Conservation (phyloP, 2,329 filamentous ascomycete species). For the Exophiala xenobiotica region DNA sequence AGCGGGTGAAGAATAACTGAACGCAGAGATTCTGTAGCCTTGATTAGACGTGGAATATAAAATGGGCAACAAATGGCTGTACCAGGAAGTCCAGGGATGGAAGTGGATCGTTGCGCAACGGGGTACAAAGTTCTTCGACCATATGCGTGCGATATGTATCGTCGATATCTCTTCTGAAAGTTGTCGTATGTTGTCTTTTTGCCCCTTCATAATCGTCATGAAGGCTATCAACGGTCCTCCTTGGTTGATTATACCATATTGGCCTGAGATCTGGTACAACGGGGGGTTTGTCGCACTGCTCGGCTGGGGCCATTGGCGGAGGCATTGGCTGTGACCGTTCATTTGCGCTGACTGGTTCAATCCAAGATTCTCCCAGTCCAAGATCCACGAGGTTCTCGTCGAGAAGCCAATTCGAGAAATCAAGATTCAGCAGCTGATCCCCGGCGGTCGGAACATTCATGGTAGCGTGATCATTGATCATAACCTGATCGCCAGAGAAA, state of each 20-base stretch:
- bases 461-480: not conserved
- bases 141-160: conserved; percentile 6
- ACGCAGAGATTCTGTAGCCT: conserved; percentile 27
- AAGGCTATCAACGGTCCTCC: not conserved
- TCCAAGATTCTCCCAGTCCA: not conserved
- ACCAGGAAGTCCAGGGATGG: conserved; percentile 12
- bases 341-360: too few species aligned
- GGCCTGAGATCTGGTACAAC: conserved; percentile 2
- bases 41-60: not conserved
- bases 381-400: conserved; percentile 10
- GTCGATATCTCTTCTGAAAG: conserved; percentile 8
- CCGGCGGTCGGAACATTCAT: too few species aligned
- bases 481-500: too few species aligned
- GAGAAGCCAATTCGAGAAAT: conserved; percentile 11
- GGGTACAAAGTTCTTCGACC: not conserved
- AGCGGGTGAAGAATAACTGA: conserved; percentile 50
- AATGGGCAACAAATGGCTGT: not conserved
- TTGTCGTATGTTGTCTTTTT: not conserved
- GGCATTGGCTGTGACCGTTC: too few species aligned
- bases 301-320: not conserved
- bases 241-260: conserved; percentile 5
- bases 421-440: not conserved
- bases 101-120: conserved; percentile 3
- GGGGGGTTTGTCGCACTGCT: not conserved
- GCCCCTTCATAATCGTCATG: not conserved